Evolutionary conservation across 2,329 filamentous ascomycete genomes (phyloP).

Genomic region (Ophiostoma ips): DNA sequence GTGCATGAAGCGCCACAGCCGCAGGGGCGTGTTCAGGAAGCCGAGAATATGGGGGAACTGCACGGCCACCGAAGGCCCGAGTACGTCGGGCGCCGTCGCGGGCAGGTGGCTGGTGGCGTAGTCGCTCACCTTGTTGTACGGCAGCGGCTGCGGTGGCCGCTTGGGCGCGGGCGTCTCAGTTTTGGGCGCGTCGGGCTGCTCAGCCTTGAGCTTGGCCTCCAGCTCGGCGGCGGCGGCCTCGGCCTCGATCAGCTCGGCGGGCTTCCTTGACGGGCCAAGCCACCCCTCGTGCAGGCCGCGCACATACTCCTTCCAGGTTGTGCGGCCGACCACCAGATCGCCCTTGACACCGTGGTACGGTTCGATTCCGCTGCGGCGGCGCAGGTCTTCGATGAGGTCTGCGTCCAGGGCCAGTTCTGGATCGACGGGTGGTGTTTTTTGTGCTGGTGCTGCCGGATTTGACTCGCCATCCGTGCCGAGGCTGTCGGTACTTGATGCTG

Average conservation of each 20-base stretch:
- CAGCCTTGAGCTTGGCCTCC: conserved; percentile 1
- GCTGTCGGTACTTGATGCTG: neutral
- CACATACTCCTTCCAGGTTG: conserved; percentile 96
- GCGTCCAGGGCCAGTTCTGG: conserved; percentile 39
- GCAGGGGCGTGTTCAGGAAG: conserved; percentile 76
- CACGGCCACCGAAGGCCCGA: conserved; percentile 61
- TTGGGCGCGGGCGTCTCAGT: conserved; percentile 30
- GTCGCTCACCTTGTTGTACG: conserved; percentile 60
- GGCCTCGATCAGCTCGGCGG: neutral
- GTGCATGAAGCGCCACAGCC: conserved; percentile 78
- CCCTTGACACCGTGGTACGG: conserved; percentile 64
- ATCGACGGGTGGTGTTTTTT: conserved; percentile 7
- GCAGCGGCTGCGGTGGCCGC: conserved; percentile 47
- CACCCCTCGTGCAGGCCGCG: conserved; percentile 90
- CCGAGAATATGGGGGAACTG: conserved; percentile 82
- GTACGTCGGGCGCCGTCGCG: conserved; percentile 48
- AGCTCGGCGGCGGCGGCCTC: neutral
- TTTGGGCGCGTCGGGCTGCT: neutral
- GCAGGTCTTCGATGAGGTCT: conserved; percentile 45
- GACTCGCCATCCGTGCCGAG: neutral
- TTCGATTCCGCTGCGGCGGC: conserved; percentile 51
- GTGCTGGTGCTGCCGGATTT: too few species aligned
- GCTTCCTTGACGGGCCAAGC: conserved; percentile 57
- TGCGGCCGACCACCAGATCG: conserved; percentile 77
- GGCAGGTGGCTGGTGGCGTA: conserved; percentile 57